A percentile compares a stretch with the other conserved stretches of the same genome.
phyloP scores from a whole-genome alignment of 83 land plant genomes.

The Picea mariana region DNA sequence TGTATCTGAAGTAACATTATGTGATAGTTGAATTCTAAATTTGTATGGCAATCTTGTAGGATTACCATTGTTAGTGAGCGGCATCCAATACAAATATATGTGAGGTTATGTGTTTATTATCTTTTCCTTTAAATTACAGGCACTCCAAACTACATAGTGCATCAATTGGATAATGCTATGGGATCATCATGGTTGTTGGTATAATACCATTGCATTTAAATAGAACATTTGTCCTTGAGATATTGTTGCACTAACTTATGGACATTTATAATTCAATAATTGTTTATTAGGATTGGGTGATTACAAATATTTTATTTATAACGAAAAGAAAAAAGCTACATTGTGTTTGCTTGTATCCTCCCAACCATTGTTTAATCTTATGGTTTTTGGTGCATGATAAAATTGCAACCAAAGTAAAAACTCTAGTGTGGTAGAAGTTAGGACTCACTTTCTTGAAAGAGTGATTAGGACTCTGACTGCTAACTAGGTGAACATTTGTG shows the following conservation, averaged over 20 bases:
- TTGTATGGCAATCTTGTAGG: no score
- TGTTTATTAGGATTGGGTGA: conserved; percentile 43
- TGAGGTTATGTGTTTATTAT: no score
- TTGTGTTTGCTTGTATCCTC: not conserved
- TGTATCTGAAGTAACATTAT: no score
- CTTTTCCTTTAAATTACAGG: no score
- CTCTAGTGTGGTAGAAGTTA: not conserved
- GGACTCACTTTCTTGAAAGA: not conserved
- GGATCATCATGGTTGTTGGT: conserved; percentile 96
- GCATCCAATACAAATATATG: no score
- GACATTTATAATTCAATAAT: not conserved
- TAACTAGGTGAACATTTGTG: not conserved
- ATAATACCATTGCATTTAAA: conserved; percentile 18
- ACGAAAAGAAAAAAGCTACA: not conserved
- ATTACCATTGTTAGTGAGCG: no score
- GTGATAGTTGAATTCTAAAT: no score
- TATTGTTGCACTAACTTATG: not conserved
- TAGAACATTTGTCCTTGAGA: not conserved
- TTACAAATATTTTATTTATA: not conserved
- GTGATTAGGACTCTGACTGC: not conserved
- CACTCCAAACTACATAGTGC: no score
- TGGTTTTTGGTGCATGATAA: not conserved
- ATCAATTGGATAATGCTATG: no score
- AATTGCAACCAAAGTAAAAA: not conserved
- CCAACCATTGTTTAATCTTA: not conserved